These are phyloP conservation scores for Nannochloropsis salina DNA, from an alignment of 108 stramenopile species.

Conservation along the genomic window DNA sequence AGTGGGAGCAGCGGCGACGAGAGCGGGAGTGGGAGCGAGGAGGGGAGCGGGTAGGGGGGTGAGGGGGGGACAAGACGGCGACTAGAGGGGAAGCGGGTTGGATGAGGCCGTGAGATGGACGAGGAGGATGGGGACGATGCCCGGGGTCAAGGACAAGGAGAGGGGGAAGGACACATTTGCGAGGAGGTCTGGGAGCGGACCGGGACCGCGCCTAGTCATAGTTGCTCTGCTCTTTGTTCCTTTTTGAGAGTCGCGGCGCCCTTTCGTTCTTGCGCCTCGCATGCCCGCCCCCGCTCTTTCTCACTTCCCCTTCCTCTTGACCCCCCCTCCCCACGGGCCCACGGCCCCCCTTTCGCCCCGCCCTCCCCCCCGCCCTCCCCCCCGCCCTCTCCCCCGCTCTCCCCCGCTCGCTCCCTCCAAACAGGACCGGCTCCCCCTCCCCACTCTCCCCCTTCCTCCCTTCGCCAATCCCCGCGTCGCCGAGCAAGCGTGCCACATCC, in stretches of 20 bases:
- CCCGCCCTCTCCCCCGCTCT: neutral
- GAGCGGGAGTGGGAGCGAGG: neutral
- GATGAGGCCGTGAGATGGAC: neutral
- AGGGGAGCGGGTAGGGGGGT: neutral
- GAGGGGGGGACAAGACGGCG: neutral
- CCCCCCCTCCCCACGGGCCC: too few relatives aligned
- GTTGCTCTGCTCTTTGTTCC: neutral
- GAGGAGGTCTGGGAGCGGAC: neutral
- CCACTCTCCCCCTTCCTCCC: neutral
- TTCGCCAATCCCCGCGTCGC: neutral
- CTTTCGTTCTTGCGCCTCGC: neutral
- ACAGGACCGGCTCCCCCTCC: neutral
- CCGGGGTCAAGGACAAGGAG: neutral
- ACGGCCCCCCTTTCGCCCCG: neutral
- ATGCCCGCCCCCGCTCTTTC: neutral
- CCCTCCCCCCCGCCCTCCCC: neutral
- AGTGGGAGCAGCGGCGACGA: neutral
- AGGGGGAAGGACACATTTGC: neutral
- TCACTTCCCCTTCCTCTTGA: neutral
- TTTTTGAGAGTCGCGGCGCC: neutral
- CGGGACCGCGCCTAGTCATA: neutral
- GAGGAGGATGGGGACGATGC: too few relatives aligned
- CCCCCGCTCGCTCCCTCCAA: neutral
- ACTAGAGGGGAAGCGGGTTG: neutral
- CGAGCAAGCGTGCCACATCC: neutral